phyloP scores from a whole-genome alignment of 177 flowering plant genomes.

The Vitis hybrid region DNA sequence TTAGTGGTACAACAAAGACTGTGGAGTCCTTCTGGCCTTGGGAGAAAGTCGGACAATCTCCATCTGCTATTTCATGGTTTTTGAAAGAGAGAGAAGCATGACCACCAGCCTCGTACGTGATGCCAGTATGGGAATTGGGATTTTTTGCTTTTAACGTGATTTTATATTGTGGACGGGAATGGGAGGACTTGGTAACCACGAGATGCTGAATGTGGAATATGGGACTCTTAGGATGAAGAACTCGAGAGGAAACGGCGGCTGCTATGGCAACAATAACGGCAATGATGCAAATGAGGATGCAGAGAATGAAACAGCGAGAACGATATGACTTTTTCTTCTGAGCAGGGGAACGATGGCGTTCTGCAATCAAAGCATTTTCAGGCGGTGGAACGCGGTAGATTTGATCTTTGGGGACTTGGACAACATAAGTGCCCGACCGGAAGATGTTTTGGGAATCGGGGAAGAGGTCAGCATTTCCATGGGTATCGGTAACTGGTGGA shows the following conservation, averaged over 20 bases:
- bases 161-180: conserved; percentile 9
- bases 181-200: conserved; percentile 7
- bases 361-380: conserved; percentile 43
- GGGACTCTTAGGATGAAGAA: conserved; percentile 25
- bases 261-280: conserved; percentile 8
- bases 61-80: conserved; percentile 30
- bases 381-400: conserved; percentile 66
- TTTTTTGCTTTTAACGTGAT: conserved; percentile 27
- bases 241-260: conserved; percentile 5
- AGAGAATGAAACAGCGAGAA: conserved; percentile 8
- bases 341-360: conserved; percentile 14
- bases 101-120: conserved; percentile 32
- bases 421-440: conserved; percentile 42
- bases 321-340: conserved; percentile 6
- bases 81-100: conserved; percentile 23
- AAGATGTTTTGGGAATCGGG: neutral
- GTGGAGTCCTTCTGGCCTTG: conserved; percentile 14
- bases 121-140: conserved; percentile 23
- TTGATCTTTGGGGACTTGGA: conserved; percentile 59
- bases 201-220: conserved; percentile 22
- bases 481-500: conserved; percentile 14
- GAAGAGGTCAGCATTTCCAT: neutral
- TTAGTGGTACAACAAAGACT: conserved; percentile 11
- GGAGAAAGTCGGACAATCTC: conserved; percentile 17
- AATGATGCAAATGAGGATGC: conserved; percentile 14